phyloP scores from a whole-genome alignment of 1,284 basidiomycete species.

The Naganishia sp. region DNA sequence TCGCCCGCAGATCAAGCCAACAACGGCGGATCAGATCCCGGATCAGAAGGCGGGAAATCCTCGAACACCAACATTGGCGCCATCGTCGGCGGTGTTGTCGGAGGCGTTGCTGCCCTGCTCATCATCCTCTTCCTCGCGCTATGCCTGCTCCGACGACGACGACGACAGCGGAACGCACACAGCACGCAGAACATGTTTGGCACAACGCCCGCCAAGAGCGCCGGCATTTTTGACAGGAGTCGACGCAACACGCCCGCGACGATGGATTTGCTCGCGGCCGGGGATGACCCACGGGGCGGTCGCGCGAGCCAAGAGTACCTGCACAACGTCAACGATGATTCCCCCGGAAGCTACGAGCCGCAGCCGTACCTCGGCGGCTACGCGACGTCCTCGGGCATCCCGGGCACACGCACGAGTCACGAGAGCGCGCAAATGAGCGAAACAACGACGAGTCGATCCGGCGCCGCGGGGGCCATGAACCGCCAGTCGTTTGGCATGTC shows the following conservation, averaged over 20 bases:
- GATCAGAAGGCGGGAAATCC: slow-evolving; percentile 8
- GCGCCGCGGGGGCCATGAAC: neutral
- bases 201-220: neutral
- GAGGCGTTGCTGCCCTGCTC: slow-evolving; percentile 27
- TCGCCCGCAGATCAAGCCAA: slow-evolving; percentile 7
- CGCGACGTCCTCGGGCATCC: slow-evolving; percentile 5
- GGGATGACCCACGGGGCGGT: slow-evolving; percentile 13
- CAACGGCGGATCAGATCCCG: neutral
- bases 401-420: slow-evolving; percentile 12
- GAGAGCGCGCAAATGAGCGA: slow-evolving; percentile 16
- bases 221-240: slow-evolving; percentile 16
- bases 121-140: slow-evolving; percentile 27
- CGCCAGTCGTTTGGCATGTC: slow-evolving; percentile 17
- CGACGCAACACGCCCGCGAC: slow-evolving; percentile 20
- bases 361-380: slow-evolving; percentile 17
- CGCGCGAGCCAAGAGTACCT: slow-evolving; percentile 8
- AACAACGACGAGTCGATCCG: slow-evolving; percentile 4
- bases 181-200: neutral
- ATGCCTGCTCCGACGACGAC: slow-evolving; percentile 22
- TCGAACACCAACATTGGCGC: slow-evolving; percentile 27
- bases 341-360: slow-evolving; percentile 25
- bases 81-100: slow-evolving; percentile 33
- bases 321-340: slow-evolving; percentile 18
- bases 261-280: slow-evolving; percentile 24
- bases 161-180: neutral